Evolutionary conservation across 371 early-diverging fungal species (phyloP).

Genomic region (Rhizomucor miehei): DNA sequence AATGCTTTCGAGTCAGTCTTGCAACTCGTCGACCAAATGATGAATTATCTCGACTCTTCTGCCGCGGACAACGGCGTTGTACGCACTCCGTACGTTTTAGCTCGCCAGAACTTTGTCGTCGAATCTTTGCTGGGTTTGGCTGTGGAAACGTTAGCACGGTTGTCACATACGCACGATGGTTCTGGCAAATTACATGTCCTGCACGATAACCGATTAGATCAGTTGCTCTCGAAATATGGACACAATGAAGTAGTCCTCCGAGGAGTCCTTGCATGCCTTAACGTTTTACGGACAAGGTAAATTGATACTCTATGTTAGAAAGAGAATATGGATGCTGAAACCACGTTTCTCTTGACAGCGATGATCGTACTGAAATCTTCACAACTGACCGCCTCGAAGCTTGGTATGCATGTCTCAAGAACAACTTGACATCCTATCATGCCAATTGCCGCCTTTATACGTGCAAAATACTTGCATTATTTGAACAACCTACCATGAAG

Average conservation of each 20-base stretch:
- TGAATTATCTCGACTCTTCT: slow-evolving; percentile 28
- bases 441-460: slow-evolving; percentile 65
- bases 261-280: slow-evolving; percentile 53
- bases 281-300: slow-evolving; percentile 52
- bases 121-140: slow-evolving; percentile 53
- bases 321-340: too few relatives aligned
- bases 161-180: slow-evolving; percentile 1
- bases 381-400: slow-evolving; percentile 31
- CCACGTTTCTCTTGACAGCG: too few relatives aligned
- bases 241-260: slow-evolving; percentile 57
- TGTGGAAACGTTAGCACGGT: slow-evolving; percentile 50
- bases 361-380: slow-evolving; percentile 30
- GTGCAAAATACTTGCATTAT: slow-evolving; percentile 66
- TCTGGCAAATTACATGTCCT: slow-evolving; percentile 5
- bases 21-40: slow-evolving; percentile 36
- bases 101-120: slow-evolving; percentile 52
- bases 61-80: slow-evolving; percentile 27
- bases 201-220: slow-evolving; percentile 30
- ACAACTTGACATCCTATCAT: slow-evolving; percentile 59
- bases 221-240: slow-evolving; percentile 42
- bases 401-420: slow-evolving; percentile 54
- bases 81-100: slow-evolving; percentile 45
- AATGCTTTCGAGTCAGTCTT: slow-evolving; percentile 32
- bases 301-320: too few relatives aligned
- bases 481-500: slow-evolving; percentile 60